These are phyloP conservation scores for Knufia fluminis DNA, from an alignment of 2,329 filamentous ascomycete genomes.

Conservation along the genomic window DNA sequence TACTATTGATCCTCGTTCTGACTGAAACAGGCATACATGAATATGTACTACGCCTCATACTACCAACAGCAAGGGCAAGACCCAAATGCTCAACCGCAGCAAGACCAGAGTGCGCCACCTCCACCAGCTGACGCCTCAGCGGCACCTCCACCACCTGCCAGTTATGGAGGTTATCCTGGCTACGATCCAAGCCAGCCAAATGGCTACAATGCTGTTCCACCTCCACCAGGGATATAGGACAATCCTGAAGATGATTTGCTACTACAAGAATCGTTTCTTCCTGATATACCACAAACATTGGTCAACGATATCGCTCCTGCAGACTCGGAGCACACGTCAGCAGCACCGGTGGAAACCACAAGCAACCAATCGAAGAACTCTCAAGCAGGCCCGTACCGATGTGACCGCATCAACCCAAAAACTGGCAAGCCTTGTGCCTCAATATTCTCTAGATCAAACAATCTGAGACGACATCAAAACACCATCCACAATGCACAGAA, in stretches of 20 bases:
- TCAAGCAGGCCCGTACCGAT: slow-evolving; percentile 87
- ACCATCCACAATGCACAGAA: slow-evolving; percentile 94
- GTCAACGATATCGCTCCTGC: too few species aligned
- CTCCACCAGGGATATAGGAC: slow-evolving; percentile 10
- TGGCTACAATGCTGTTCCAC: slow-evolving; percentile 27
- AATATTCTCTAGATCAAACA: slow-evolving; percentile 89
- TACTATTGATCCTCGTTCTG: too few species aligned
- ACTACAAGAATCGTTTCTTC: too few species aligned
- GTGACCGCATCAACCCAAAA: slow-evolving; percentile 85
- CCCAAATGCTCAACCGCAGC: background rate
- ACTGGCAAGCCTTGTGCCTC: slow-evolving; percentile 93
- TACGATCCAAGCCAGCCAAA: slow-evolving; percentile 5
- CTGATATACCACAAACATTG: too few species aligned
- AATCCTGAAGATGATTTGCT: background rate
- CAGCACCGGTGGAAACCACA: slow-evolving; percentile 35
- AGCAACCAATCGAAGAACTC: slow-evolving; percentile 56
- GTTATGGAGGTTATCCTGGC: slow-evolving; percentile 1
- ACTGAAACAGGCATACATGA: slow-evolving; percentile 10
- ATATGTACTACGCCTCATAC: slow-evolving; percentile 7
- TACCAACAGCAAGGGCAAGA: slow-evolving; percentile 9
- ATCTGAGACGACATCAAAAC: slow-evolving; percentile 90
- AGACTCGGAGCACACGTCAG: slow-evolving; percentile 55
- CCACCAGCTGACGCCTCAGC: slow-evolving; percentile 27
- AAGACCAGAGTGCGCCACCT: background rate
- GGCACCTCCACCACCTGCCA: slow-evolving; percentile 27